Percentiles rank a stretch among this genome's conserved stretches.
These are phyloP conservation scores for Ganoderma boninense DNA, from an alignment of 1,284 basidiomycete genomes.

Conservation along the genomic window DNA sequence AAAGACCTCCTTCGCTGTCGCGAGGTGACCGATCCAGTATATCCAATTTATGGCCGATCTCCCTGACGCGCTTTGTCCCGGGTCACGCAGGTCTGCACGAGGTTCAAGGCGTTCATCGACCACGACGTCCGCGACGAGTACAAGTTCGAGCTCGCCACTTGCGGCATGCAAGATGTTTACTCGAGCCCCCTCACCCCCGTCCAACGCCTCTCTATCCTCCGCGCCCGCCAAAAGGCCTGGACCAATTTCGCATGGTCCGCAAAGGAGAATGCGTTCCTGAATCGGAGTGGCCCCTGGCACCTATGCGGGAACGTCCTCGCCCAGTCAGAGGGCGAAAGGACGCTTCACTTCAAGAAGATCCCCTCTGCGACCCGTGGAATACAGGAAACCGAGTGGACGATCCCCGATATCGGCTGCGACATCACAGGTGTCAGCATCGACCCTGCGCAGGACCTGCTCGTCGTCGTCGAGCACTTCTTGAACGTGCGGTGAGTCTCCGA, in stretches of 20 bases:
- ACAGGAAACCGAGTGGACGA: slow-evolving; percentile 55
- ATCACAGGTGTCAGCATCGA: slow-evolving; percentile 71
- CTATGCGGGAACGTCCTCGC: slow-evolving; percentile 68
- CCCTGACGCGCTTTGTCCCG: no score
- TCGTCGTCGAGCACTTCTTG: slow-evolving; percentile 51
- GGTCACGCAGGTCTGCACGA: slow-evolving; percentile 58
- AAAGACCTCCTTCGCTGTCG: slow-evolving; percentile 48
- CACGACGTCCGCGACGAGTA: slow-evolving; percentile 54
- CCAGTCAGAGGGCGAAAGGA: slow-evolving; percentile 45
- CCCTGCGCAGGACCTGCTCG: slow-evolving; percentile 65
- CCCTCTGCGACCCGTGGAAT: slow-evolving; percentile 59
- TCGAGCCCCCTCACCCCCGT: slow-evolving; percentile 37
- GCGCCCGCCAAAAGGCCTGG: slow-evolving; percentile 58
- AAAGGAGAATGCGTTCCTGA: slow-evolving; percentile 44
- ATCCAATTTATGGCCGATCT: background rate
- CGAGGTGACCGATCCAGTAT: slow-evolving; percentile 39
- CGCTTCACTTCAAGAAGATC: slow-evolving; percentile 56
- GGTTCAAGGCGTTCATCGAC: slow-evolving; percentile 50
- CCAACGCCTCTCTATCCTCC: slow-evolving; percentile 52
- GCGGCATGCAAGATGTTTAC: slow-evolving; percentile 56
- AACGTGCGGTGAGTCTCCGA: slow-evolving; percentile 45
- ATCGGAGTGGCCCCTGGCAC: slow-evolving; percentile 51
- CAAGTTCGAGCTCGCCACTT: slow-evolving; percentile 57
- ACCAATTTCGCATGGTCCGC: slow-evolving; percentile 49
- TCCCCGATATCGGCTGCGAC: slow-evolving; percentile 48